These are phyloP conservation scores for Neurospora sp. DNA, from an alignment of 495 filamentous ascomycete species.

Conservation along the genomic window DNA sequence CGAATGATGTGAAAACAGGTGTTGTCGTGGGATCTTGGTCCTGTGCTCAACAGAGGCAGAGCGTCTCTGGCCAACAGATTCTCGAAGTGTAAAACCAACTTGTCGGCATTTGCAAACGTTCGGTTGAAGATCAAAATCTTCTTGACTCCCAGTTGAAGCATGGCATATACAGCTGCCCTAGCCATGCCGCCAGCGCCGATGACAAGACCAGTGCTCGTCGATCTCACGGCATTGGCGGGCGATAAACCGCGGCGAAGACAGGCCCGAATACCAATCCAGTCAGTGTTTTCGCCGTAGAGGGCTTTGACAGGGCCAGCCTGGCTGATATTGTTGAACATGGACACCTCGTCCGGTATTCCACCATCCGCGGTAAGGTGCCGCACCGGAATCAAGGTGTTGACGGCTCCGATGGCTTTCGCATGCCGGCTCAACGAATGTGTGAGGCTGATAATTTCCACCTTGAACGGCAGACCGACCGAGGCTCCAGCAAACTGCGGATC, in stretches of 20 bases:
- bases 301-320: constrained; percentile 53
- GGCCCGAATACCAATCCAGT: constrained; percentile 59
- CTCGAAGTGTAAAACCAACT: constrained; percentile 58
- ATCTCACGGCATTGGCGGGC: constrained; percentile 60
- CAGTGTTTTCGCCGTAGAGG: constrained; percentile 70
- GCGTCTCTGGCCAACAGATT: constrained; percentile 18
- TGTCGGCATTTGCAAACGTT: constrained; percentile 47
- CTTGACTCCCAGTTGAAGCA: constrained; percentile 63
- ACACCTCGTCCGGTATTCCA: constrained; percentile 46
- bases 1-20: constrained; percentile 48
- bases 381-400: constrained; percentile 65
- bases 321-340: constrained; percentile 48
- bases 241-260: constrained; percentile 63
- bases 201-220: constrained; percentile 53
- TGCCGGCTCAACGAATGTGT: constrained; percentile 58
- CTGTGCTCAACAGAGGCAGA: constrained; percentile 35
- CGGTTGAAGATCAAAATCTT: constrained; percentile 65
- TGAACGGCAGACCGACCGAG: constrained; percentile 64
- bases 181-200: constrained; percentile 73
- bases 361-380: constrained; percentile 48
- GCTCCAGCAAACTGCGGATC: constrained; percentile 60
- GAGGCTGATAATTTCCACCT: constrained; percentile 54
- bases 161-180: constrained; percentile 61
- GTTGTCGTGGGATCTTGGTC: constrained; percentile 32
- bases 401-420: constrained; percentile 62